Evolutionary conservation across 2,329 filamentous ascomycete species (phyloP).

Genomic region (Cladosporium phlei): DNA sequence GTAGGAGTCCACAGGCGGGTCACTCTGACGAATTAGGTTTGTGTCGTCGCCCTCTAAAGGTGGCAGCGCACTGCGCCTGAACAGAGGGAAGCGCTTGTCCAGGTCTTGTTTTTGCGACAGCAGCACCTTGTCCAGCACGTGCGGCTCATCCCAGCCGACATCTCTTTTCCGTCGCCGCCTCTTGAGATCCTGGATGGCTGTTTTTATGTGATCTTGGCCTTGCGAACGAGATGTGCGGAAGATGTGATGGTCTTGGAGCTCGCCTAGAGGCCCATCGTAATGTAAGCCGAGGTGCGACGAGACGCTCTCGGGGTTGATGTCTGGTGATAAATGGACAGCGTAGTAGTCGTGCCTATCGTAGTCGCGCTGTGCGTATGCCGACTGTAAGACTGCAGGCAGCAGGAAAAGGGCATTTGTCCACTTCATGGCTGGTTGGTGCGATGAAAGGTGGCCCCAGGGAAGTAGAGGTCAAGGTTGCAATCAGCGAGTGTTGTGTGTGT

Average conservation of each 20-base stretch:
- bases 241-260: conserved; percentile 75
- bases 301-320: conserved; percentile 62
- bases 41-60: conserved; percentile 15
- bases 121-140: conserved; percentile 68
- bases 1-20: conserved; percentile 37
- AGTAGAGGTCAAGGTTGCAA: no score
- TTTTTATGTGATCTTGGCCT: conserved; percentile 45
- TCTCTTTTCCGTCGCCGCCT: conserved; percentile 60
- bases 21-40: conserved; percentile 12
- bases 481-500: background rate
- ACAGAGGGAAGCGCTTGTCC: conserved; percentile 50
- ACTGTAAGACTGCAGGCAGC: conserved; percentile 6
- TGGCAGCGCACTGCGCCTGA: conserved; percentile 50
- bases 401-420: conserved; percentile 7
- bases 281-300: conserved; percentile 68
- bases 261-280: conserved; percentile 75
- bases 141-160: conserved; percentile 39
- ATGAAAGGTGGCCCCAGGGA: background rate
- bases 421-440: conserved; percentile 12
- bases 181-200: conserved; percentile 49
- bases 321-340: conserved; percentile 72
- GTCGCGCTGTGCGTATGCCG: conserved; percentile 19
- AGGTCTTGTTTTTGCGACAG: conserved; percentile 74
- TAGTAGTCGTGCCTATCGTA: conserved; percentile 87
- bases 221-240: conserved; percentile 64